Conservation (phyloP, 768 basidiomycete species). For the Imleria badia region DNA sequence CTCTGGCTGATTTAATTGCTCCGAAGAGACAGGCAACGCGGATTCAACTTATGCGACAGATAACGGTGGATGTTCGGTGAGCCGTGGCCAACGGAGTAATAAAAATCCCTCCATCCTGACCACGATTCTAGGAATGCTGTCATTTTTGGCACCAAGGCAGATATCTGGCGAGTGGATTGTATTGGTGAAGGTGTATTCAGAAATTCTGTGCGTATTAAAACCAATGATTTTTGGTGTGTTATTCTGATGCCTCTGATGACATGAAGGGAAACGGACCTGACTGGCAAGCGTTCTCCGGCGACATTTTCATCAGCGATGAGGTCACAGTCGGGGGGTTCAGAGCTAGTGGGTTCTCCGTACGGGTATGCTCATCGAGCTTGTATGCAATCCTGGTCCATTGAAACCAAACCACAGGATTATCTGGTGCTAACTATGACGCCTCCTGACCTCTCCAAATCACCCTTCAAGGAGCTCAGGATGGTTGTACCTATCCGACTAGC, state of each 20-base stretch:
- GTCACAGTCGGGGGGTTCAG: constrained; percentile 62
- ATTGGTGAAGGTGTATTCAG: constrained; percentile 66
- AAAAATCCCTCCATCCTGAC: not conserved
- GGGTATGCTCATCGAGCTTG: constrained; percentile 40
- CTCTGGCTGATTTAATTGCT: constrained; percentile 35
- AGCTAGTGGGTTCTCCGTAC: constrained; percentile 62
- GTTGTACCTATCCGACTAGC: constrained; percentile 63
- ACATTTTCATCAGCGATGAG: constrained; percentile 49
- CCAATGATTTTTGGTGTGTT: not conserved
- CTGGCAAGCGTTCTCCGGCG: constrained; percentile 62
- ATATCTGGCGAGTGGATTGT: constrained; percentile 66
- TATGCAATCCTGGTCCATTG: not conserved
- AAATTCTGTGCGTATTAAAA: constrained; percentile 45
- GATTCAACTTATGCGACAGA: constrained; percentile 65
- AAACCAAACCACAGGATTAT: constrained; percentile 51
- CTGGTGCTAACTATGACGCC: constrained; percentile 62
- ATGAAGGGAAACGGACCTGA: constrained; percentile 61
- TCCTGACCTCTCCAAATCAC: constrained; percentile 50
- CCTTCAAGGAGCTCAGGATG: constrained; percentile 59
- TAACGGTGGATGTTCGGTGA: constrained; percentile 61
- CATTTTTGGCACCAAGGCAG: constrained; percentile 55
- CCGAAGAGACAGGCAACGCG: constrained; percentile 42
- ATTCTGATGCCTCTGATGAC: constrained; percentile 1
- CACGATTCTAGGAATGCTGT: constrained; percentile 41
- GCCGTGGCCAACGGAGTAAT: constrained; percentile 4